Conservation (phyloP, 1,284 basidiomycete species). For the Amylostereum areolatum region DNA sequence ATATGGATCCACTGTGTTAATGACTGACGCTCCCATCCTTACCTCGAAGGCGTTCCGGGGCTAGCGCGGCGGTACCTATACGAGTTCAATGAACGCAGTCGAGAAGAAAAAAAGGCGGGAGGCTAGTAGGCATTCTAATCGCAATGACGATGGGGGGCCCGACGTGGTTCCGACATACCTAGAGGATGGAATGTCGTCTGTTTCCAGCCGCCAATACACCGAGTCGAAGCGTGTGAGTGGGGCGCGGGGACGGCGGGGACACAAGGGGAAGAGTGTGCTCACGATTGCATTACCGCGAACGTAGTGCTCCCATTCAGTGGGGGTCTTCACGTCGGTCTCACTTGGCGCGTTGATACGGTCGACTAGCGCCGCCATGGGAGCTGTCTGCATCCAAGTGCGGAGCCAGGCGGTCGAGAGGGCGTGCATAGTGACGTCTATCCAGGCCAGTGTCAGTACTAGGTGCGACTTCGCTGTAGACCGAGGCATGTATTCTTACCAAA, state of each 20-base stretch:
- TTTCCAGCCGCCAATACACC: background rate
- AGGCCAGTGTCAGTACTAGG: background rate
- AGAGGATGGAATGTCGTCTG: constrained; percentile 13
- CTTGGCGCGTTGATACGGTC: constrained; percentile 8
- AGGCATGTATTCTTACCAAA: constrained; percentile 5
- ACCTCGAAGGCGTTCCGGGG: constrained; percentile 16
- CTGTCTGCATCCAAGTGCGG: constrained; percentile 12
- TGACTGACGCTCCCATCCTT: background rate
- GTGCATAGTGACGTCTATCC: constrained; percentile 27
- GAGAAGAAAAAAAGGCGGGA: too few relatives aligned
- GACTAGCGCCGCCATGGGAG: constrained; percentile 7
- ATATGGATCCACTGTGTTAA: constrained; percentile 11
- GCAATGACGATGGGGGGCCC: too few relatives aligned
- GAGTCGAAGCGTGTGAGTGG: too few relatives aligned
- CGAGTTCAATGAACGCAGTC: background rate
- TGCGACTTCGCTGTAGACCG: background rate
- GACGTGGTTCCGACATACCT: constrained; percentile 1
- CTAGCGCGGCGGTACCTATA: constrained; percentile 16
- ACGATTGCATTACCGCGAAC: constrained; percentile 11
- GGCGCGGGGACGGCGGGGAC: too few relatives aligned
- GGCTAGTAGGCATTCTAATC: too few relatives aligned
- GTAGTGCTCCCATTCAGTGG: constrained; percentile 12
- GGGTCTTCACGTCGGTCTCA: constrained; percentile 6
- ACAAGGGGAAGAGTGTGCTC: background rate
- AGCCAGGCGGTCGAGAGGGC: constrained; percentile 11